These are phyloP conservation scores for Trifolium repens DNA, from an alignment of 306 rosid species.

Conservation along the genomic window DNA sequence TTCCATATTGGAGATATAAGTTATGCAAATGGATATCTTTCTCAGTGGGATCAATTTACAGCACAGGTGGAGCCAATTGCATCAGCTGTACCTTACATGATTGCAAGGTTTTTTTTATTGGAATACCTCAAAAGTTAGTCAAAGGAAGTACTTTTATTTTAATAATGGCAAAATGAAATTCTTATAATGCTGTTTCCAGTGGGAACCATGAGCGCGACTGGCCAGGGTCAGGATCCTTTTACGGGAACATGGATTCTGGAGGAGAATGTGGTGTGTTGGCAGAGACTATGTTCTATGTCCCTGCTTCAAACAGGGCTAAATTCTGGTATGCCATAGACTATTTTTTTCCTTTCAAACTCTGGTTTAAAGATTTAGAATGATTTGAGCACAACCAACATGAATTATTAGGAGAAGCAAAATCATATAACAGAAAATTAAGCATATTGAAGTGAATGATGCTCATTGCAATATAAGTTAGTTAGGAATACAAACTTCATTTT, in stretches of 20 bases:
- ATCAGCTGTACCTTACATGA: constrained; percentile 83
- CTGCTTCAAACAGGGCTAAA: constrained; percentile 81
- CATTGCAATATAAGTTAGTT: neutral
- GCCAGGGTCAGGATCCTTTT: constrained; percentile 89
- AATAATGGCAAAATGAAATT: neutral
- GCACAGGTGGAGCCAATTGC: constrained; percentile 91
- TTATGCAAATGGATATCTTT: constrained; percentile 88
- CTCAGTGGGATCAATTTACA: constrained; percentile 95
- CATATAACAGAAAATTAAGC: neutral
- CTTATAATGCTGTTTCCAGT: constrained; percentile 44
- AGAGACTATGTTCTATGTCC: constrained; percentile 87
- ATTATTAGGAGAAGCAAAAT: neutral
- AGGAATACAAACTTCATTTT: neutral
- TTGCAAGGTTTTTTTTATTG: constrained; percentile 70
- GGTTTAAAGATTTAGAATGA: neutral
- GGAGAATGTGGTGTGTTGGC: constrained; percentile 97
- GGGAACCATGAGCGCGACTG: constrained; percentile 98
- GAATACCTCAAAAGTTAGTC: constrained; percentile 11
- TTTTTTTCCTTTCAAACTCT: neutral
- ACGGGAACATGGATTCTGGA: constrained; percentile 76
- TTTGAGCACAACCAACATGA: neutral
- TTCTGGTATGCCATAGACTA: constrained; percentile 61
- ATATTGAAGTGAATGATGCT: neutral
- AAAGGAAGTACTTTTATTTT: constrained; percentile 4
- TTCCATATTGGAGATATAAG: constrained; percentile 90